phyloP scores from a whole-genome alignment of 345 rosid genomes.

The Punica granatum region DNA sequence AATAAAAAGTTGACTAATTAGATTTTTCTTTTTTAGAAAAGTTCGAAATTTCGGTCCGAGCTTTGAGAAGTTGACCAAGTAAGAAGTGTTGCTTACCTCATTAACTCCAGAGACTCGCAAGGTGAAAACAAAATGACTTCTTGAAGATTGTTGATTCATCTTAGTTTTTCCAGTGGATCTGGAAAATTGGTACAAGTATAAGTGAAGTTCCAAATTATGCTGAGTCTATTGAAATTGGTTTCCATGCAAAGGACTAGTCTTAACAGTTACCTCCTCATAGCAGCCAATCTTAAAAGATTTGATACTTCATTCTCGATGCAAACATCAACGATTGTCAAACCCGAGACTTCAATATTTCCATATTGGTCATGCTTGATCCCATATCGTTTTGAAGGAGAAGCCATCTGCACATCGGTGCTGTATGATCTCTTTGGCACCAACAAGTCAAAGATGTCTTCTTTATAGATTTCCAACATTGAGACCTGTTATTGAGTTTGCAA shows the following conservation, averaged over 20 bases:
- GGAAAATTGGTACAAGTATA: not conserved
- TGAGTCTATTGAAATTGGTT: not conserved
- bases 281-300: slow-evolving; percentile 69
- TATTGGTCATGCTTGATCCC: slow-evolving; percentile 66
- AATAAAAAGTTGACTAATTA: not conserved
- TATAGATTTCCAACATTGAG: slow-evolving; percentile 95
- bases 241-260: not conserved
- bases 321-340: slow-evolving; percentile 71
- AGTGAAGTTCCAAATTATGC: not conserved
- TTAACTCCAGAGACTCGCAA: slow-evolving; percentile 74
- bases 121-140: slow-evolving; percentile 96
- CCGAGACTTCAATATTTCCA: slow-evolving; percentile 79
- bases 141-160: slow-evolving; percentile 93
- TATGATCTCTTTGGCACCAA: slow-evolving; percentile 39
- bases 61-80: not conserved
- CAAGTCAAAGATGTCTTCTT: slow-evolving; percentile 82
- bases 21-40: too few species aligned
- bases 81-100: slow-evolving; percentile 39
- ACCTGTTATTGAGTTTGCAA: slow-evolving; percentile 41
- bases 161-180: slow-evolving; percentile 96
- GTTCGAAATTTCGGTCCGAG: too few species aligned
- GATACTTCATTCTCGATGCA: slow-evolving; percentile 60
- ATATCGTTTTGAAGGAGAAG: slow-evolving; percentile 46
- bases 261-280: slow-evolving; percentile 58
- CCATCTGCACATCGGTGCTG: slow-evolving; percentile 38